Percentiles rank a stretch among this genome's conserved stretches.
phyloP scores from a whole-genome alignment of 2,329 filamentous ascomycete species.

The Didymella keratinophila region DNA sequence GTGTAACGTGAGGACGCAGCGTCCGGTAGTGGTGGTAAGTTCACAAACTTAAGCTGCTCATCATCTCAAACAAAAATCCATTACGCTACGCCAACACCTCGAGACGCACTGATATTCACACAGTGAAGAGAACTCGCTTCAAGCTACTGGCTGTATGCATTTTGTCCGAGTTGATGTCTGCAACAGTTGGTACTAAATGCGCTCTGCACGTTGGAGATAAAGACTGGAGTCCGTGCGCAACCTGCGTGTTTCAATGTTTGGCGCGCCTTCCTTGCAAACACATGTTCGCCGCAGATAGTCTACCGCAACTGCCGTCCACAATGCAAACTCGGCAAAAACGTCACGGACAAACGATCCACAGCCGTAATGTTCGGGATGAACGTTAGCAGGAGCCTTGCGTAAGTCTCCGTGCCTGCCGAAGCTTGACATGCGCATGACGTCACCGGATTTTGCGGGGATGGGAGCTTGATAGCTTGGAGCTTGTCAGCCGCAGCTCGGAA shows the following conservation, averaged over 20 bases:
- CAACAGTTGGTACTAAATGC: not conserved
- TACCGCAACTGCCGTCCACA: not conserved
- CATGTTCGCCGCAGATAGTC: not conserved
- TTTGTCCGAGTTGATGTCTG: not conserved
- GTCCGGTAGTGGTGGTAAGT: too few species aligned
- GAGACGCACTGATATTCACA: not conserved
- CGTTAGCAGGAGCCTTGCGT: not conserved
- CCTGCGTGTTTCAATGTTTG: not conserved
- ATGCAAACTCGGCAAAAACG: not conserved
- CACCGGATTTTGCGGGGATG: conserved; percentile 16
- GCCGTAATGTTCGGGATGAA: not conserved
- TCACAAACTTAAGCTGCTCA: not conserved
- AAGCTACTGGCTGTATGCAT: not conserved
- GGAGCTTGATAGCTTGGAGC: conserved; percentile 19
- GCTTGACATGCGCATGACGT: conserved; percentile 20
- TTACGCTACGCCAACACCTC: not conserved
- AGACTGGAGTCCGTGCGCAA: conserved; percentile 3
- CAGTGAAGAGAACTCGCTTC: not conserved
- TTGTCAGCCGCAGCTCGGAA: conserved; percentile 11
- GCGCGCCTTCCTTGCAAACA: conserved; percentile 2
- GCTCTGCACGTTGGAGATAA: not conserved
- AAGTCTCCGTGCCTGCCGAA: conserved; percentile 14
- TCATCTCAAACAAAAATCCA: not conserved
- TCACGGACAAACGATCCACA: not conserved
- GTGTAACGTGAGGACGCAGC: too few species aligned